Conservation (phyloP, 1,284 basidiomycete genomes). For the Naganishia liquefaciens region DNA sequence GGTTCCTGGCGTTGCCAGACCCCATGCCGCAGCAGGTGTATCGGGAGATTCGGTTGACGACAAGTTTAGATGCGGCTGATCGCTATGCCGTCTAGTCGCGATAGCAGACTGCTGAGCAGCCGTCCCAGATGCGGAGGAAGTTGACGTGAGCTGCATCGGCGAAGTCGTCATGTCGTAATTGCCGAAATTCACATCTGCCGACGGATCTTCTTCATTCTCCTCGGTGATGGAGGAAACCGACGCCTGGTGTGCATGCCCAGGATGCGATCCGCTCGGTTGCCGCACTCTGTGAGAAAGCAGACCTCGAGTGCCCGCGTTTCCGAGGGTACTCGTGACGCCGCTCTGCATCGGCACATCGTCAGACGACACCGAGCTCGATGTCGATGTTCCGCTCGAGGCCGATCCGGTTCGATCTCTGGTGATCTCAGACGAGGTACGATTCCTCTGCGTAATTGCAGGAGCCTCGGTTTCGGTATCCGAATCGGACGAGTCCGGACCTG, state of each 20-base stretch:
- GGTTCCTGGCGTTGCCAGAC: conserved; percentile 21
- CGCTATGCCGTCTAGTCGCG: neutral
- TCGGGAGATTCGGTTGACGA: neutral
- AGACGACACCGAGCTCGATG: neutral
- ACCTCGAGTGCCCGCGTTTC: neutral
- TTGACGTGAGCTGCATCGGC: conserved; percentile 3
- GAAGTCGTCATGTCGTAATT: conserved; percentile 16
- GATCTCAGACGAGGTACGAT: neutral
- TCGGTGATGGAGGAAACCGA: conserved; percentile 26
- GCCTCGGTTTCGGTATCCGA: conserved; percentile 39
- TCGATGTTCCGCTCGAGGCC: conserved; percentile 5
- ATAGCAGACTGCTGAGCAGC: neutral
- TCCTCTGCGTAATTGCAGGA: neutral
- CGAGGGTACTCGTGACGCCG: neutral
- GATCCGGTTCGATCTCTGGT: neutral
- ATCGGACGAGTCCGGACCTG: conserved; percentile 19
- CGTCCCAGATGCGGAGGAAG: neutral
- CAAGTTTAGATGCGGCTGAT: conserved; percentile 14
- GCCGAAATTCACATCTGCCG: neutral
- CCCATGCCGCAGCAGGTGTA: conserved; percentile 1
- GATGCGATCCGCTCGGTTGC: conserved; percentile 13
- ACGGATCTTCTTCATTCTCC: conserved; percentile 23
- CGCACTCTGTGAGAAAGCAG: conserved; percentile 6
- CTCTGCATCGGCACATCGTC: neutral
- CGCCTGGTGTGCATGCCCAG: conserved; percentile 7